Evolutionary conservation across 23 red algal genomes (phyloP), one percentile per base, ranked within the genome.

Genomic region (Chondrus crispus): DNA sequence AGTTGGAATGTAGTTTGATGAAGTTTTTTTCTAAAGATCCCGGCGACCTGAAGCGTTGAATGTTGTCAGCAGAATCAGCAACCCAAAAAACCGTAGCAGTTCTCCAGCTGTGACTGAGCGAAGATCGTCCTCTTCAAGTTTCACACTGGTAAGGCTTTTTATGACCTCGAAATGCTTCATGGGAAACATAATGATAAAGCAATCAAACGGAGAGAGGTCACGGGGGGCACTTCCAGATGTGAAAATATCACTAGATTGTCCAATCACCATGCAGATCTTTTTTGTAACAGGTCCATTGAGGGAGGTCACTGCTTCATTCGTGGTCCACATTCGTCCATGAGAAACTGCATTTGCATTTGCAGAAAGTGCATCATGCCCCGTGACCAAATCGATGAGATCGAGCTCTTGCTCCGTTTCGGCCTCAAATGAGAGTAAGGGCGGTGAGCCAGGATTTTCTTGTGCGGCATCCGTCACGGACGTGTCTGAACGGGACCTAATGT

Each of bases 191-290:
- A 45, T 46, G 9, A 80, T 42, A 37, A 30, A 80, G 74, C 28
- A 80, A 13, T 80, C 74, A 46, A 80, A 80, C 20, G 74, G 33
- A 48, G 33, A 16, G 9, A 80, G 13, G 29, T 45, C 12, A 12
- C 33, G 74, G 47, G 74, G 74, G 14, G 28, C 32, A 47, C 41
- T 16, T 14, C 41, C 9, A 20, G 10, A 47, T 48, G 74, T 13
- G 19, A 80, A 46, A 80, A 19, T 19, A 48, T 47, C 14, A 48
- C 41, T 14, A 40, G 74, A 42, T 19, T 9, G 29, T 13, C 26
- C 74, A 80, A 80, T 47, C 41, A 80, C 41, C 41, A 48, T 80
- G 33, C 74, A 80, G 18, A 11, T 42, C 12, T 80, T 80, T 47
- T 22, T 30, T 44, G 12, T 13, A 20, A 80, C 47, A 80, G 9